A percentile compares a stretch with the other conserved stretches of the same genome.
phyloP scores from a whole-genome alignment of 164 flowering plant genomes.

The Dillenia suffruticosa region DNA sequence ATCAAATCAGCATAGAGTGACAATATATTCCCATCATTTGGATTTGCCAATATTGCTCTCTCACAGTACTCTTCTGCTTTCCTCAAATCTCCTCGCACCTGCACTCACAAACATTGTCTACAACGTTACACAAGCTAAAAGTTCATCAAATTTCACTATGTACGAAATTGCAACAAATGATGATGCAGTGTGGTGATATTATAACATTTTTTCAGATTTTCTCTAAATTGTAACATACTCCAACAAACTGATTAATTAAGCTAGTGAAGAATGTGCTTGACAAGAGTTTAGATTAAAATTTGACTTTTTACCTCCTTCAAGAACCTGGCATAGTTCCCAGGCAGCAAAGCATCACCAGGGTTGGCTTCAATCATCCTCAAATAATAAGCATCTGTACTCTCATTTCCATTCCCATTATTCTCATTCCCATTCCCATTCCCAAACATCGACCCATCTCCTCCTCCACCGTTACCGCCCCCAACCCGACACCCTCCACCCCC shows the following conservation, averaged over 20 bases:
- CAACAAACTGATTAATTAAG: too few relatives aligned
- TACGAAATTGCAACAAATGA: background rate
- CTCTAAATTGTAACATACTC: too few relatives aligned
- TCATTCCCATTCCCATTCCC: slow-evolving; percentile 20
- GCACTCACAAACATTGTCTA: background rate
- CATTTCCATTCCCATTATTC: slow-evolving; percentile 19
- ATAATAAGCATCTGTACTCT: slow-evolving; percentile 40
- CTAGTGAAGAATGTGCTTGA: too few relatives aligned
- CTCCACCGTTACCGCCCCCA: slow-evolving; percentile 8
- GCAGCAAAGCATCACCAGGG: slow-evolving; percentile 45
- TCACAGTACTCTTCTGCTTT: slow-evolving; percentile 51
- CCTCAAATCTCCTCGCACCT: slow-evolving; percentile 31
- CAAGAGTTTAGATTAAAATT: too few relatives aligned
- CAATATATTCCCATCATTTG: slow-evolving; percentile 31
- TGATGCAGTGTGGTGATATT: too few relatives aligned
- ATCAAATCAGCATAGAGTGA: slow-evolving; percentile 45
- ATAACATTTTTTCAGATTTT: too few relatives aligned
- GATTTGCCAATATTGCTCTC: slow-evolving; percentile 41
- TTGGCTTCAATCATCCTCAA: slow-evolving; percentile 54
- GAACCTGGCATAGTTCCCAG: slow-evolving; percentile 55
- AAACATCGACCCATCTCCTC: slow-evolving; percentile 20
- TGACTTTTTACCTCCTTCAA: slow-evolving; percentile 45
- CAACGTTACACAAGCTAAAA: background rate
- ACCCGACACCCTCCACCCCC: slow-evolving; percentile 16
- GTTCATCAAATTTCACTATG: background rate